Evolutionary conservation across 2,329 filamentous ascomycete species (phyloP), one percentile per base, ranked within the genome.

Genomic region (Purpureocillium takamizusanense): DNA sequence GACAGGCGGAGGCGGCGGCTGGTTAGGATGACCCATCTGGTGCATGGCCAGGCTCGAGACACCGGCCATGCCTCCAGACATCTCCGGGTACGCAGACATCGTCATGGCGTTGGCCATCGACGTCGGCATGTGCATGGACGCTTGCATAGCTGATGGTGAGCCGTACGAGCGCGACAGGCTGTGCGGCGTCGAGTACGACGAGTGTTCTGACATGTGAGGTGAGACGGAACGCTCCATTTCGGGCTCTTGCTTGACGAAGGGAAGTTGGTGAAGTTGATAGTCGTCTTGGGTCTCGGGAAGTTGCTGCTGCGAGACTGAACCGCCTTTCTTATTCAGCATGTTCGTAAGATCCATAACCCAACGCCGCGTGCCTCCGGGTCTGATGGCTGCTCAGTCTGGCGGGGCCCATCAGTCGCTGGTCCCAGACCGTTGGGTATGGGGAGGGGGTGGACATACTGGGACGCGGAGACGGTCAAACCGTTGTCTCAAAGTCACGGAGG

Each of bases 171-270:
- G 61, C 13, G 62, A 60, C 47, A 71, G 61, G 41, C 62, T 66
- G 50, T 69, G 66, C 31, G 62, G 60, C 34, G 61, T 66, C 2
- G 73, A 75, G 53, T 74, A 75, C 42, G 72, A 67, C 5, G 73
- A 77, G 53, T 73, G 69, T 47, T 78, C 74, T 12, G 74, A 78
- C 40, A 72, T 72, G 56, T 78, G 74, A 9, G 74, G 73, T 7
- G 74, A 78, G 47, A 66, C 69, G 35, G 72, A 67, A 41, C 73
- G 69, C 40, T 78, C 74, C 51, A 76, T 66, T 13, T 48, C 53
- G 35, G 59, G 51, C 36, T 63, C 61, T 34, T 51, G 48, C 44
- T 62, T 63, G 42, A 61, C 49, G 43, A 59, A 51, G 39, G 52
- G 46, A 36, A 54, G 51, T 39, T 56, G 56, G 40, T 52, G 51